Conservation (phyloP, 169 alveolate species). For the Blepharisma undulans region DNA sequence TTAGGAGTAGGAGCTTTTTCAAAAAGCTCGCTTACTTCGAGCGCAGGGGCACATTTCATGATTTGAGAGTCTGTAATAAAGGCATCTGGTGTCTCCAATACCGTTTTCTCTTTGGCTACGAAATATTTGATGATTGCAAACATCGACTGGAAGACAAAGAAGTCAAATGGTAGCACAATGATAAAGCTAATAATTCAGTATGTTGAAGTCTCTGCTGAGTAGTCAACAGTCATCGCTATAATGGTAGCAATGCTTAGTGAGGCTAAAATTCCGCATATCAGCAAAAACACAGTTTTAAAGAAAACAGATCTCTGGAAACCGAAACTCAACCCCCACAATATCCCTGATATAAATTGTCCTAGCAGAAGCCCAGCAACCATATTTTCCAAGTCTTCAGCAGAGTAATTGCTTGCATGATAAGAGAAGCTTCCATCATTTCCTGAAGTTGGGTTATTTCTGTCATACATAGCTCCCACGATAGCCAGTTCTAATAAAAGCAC, state of each 20-base stretch:
- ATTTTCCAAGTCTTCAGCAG: neutral
- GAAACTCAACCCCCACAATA: neutral
- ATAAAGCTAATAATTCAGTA: neutral
- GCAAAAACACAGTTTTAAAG: neutral
- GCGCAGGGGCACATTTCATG: neutral
- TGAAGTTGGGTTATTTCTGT: neutral
- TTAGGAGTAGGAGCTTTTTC: neutral
- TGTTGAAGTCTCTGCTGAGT: neutral
- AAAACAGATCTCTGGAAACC: neutral
- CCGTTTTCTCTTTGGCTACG: neutral
- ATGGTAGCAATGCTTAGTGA: neutral
- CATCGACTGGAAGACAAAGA: neutral
- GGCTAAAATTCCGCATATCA: neutral
- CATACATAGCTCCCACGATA: neutral
- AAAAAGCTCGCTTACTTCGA: neutral
- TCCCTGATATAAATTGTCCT: neutral
- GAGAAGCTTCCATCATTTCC: neutral
- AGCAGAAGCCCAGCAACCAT: neutral
- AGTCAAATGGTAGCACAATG: neutral
- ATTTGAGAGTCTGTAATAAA: neutral
- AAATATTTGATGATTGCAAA: neutral
- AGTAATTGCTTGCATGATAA: neutral
- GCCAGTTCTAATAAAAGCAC: neutral
- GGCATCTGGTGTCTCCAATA: neutral
- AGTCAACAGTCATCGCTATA: neutral